phyloP scores from a whole-genome alignment of 306 rosid genomes.

The Mimosa bimucronata region DNA sequence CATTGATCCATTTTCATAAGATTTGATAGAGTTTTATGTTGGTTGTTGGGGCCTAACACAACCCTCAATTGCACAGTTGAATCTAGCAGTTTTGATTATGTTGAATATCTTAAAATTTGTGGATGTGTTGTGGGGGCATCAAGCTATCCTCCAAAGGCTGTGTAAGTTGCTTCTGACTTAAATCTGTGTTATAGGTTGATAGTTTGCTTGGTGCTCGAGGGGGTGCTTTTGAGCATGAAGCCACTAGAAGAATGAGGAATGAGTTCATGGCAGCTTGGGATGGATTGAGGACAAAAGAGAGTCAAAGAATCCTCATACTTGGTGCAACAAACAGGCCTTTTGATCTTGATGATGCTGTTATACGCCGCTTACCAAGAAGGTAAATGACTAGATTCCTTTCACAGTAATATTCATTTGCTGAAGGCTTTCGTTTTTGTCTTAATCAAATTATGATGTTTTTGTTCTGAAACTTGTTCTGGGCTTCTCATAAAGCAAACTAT shows the following conservation, averaged over 20 bases:
- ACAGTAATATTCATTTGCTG: conserved; percentile 16
- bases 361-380: conserved; percentile 99
- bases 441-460: background rate
- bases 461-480: background rate
- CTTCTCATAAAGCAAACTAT: background rate
- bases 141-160: conserved; percentile 5
- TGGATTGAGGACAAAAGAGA: conserved; percentile 94
- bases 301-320: conserved; percentile 90
- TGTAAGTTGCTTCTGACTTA: conserved; percentile 29
- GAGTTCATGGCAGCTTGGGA: conserved; percentile 99
- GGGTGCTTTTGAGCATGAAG: conserved; percentile 96
- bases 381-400: conserved; percentile 24
- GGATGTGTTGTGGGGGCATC: background rate
- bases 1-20: no score
- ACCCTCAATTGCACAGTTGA: background rate
- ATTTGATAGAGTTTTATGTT: no score
- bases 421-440: conserved; percentile 11
- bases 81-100: background rate
- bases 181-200: conserved; percentile 69
- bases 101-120: background rate
- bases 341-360: conserved; percentile 97
- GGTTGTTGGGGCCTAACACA: no score
- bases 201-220: conserved; percentile 99
- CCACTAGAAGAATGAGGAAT: conserved; percentile 98
- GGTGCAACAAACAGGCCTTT: conserved; percentile 98